Conservation (phyloP, 768 basidiomycete genomes). For the Podaxis rugospora region DNA sequence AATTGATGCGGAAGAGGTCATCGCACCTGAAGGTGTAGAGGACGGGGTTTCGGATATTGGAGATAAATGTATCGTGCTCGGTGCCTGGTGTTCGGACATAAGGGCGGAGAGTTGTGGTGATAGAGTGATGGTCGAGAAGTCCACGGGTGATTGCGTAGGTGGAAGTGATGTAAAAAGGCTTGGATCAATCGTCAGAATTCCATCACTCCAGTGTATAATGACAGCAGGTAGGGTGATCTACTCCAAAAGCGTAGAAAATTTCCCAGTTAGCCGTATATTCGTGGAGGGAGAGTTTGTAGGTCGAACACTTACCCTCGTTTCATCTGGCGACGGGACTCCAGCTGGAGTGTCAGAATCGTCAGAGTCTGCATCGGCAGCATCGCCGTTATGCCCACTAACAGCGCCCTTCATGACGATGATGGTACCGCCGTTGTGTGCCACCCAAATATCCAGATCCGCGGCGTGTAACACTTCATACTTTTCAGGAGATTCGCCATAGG, state of each 20-base stretch:
- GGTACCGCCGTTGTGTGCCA: conserved; percentile 2
- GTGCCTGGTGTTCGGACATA: conserved; percentile 11
- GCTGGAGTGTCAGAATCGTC: not conserved
- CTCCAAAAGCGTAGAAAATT: not conserved
- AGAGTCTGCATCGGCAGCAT: not conserved
- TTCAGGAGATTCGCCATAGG: not conserved
- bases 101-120: not conserved
- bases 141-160: not conserved
- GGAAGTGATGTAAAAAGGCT: not conserved
- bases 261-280: not conserved
- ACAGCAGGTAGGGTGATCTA: conserved; percentile 1
- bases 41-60: conserved; percentile 1
- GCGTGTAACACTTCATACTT: not conserved
- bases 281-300: not conserved
- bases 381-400: not conserved
- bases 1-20: not conserved
- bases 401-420: conserved; percentile 4
- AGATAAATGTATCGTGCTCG: not conserved
- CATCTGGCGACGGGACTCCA: not conserved
- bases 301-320: conserved; percentile 1
- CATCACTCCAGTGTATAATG: not conserved
- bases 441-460: conserved; percentile 9
- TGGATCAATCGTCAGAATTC: not conserved
- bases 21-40: not conserved
- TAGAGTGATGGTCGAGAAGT: not conserved